Conservation (phyloP, 192 early-diverging fungal genomes). For the Coemansia sp. region DNA sequence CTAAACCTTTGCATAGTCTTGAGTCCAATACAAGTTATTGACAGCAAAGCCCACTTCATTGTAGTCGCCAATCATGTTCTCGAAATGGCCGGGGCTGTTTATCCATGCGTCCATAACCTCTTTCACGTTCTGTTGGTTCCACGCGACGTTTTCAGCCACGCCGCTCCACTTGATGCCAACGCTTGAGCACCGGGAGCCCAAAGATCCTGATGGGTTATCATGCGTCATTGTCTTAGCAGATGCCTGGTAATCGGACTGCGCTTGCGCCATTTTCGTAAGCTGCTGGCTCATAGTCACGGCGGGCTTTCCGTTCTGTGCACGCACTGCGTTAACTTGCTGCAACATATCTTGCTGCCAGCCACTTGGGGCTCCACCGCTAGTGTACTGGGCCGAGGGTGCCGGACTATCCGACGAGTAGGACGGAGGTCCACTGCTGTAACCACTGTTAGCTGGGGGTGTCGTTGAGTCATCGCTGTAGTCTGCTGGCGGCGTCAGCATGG, state of each 20-base stretch:
- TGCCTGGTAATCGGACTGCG: constrained; percentile 38
- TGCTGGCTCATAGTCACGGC: constrained; percentile 21
- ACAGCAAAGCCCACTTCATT: constrained; percentile 39
- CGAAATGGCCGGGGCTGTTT: constrained; percentile 30
- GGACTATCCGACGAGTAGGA: neutral
- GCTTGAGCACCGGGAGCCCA: constrained; percentile 26
- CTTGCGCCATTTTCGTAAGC: constrained; percentile 34
- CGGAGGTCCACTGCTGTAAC: no score
- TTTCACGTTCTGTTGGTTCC: constrained; percentile 26
- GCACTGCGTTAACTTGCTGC: constrained; percentile 29
- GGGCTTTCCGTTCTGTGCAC: constrained; percentile 28
- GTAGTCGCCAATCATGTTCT: constrained; percentile 46
- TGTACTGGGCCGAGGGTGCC: neutral
- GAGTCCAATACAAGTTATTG: constrained; percentile 36
- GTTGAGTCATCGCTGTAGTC: neutral
- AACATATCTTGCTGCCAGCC: constrained; percentile 47
- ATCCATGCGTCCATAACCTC: constrained; percentile 22
- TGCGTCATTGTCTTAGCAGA: constrained; percentile 32
- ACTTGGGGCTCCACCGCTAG: neutral
- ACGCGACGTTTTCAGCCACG: constrained; percentile 42
- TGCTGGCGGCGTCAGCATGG: neutral
- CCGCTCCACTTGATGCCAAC: constrained; percentile 32
- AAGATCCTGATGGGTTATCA: constrained; percentile 18
- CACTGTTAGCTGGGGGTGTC: neutral
- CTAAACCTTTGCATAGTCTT: constrained; percentile 38